These are phyloP conservation scores for Lagerstroemia speciosa DNA, from an alignment of 345 rosid genomes.

Conservation along the genomic window DNA sequence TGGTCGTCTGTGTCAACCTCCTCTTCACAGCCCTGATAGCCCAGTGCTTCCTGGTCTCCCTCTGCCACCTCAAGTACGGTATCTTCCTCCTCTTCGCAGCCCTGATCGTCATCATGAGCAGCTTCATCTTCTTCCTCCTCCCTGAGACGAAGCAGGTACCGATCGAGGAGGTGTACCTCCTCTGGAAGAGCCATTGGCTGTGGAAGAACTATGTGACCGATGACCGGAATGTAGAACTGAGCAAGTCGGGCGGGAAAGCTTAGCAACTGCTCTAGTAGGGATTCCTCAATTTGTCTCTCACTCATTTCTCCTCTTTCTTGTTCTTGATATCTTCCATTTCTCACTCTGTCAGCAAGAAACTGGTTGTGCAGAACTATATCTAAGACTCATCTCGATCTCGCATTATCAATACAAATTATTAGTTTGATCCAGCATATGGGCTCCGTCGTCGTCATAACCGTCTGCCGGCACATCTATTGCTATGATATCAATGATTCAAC, in stretches of 20 bases:
- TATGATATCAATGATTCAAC: too few relatives aligned
- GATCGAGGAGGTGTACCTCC: slow-evolving; percentile 68
- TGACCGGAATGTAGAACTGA: not conserved
- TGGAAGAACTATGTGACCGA: slow-evolving; percentile 57
- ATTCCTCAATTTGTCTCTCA: not conserved
- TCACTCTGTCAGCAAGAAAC: not conserved
- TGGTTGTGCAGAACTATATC: not conserved
- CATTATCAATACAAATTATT: not conserved
- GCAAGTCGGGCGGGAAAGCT: not conserved
- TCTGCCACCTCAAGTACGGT: slow-evolving; percentile 65
- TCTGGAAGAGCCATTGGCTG: slow-evolving; percentile 67
- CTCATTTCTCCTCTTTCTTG: not conserved
- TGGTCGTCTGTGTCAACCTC: slow-evolving; percentile 75
- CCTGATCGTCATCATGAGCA: slow-evolving; percentile 56
- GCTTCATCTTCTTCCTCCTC: slow-evolving; percentile 64
- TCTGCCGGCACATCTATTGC: too few relatives aligned
- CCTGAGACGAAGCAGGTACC: slow-evolving; percentile 93
- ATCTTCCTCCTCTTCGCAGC: slow-evolving; percentile 67
- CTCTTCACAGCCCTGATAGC: slow-evolving; percentile 78
- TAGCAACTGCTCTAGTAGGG: too few relatives aligned
- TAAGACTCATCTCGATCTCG: not conserved
- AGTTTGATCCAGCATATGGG: too few relatives aligned
- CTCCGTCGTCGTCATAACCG: too few relatives aligned
- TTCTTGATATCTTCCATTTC: not conserved
- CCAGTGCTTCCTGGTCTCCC: slow-evolving; percentile 62